Base-by-base conservation (phyloP, 805 yeast genomes). In the Barnettozyma sucrosica region DNA sequence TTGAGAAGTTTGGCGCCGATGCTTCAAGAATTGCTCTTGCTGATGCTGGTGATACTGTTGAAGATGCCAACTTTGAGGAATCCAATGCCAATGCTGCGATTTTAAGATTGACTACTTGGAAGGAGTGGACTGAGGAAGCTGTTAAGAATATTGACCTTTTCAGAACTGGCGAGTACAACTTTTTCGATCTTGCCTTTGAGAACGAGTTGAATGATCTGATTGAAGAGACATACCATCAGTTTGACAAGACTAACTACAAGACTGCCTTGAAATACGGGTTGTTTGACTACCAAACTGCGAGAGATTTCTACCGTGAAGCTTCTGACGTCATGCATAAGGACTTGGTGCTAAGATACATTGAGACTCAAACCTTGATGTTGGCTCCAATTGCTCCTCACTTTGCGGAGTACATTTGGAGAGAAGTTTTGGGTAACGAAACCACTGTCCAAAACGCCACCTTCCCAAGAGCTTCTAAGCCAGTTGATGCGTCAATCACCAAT, bases 41-140 rank as follows among this genome's bases (percentile, higher is more conserved):
- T 41, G 99, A 93, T 73, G 97, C 97, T 45, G 99, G 99, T 74
- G 99, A 93, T 66, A 75, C 93, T 38, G 81, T 89, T 56, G 99
- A 93, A 71, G 99, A 93, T 68, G 99, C 99, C 45, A 93, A 93
- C 74, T 87, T 93, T 63, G 99, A 93, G 62, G 99, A 93, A 71
- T 72, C 89, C 51, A 90, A 83, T 63, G 99, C 99, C 47, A 93
- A 93, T 63, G 97, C 99, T 41, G 97, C 98, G 23, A 90, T 93
- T 66, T 78, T 93, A 66, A 86, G 99, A 72, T 77, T 93, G 65
- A 85, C 79, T 67, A 92, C 88, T 47, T 76, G 92, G 67, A 92
- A 88, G 66, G 98, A 90, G 68, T 93, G 99, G 99, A 79, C 86
- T 65, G 97, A 90, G 66, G 93, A 85, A 48, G 71, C 80, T 46